Evolutionary conservation across 2,329 filamentous ascomycete genomes (phyloP).

Genomic region (Nannizziopsis barbatae): DNA sequence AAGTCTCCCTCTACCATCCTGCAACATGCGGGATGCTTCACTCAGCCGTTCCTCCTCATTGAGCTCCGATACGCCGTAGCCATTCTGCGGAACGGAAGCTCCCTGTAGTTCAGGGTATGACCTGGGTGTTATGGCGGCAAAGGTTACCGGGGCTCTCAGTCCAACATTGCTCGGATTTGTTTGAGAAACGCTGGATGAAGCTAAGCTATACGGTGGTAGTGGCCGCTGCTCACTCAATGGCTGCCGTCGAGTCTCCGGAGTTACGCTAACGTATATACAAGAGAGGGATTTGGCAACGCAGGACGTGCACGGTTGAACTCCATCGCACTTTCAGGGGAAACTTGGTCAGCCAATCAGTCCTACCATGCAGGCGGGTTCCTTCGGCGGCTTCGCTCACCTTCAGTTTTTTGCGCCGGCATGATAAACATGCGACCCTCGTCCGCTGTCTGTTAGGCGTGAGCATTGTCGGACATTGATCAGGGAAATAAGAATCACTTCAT

Average conservation of each 20-base stretch:
- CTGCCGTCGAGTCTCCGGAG: background rate
- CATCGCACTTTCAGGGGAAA: slow-evolving; percentile 5
- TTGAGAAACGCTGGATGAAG: background rate
- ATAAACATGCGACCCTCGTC: slow-evolving; percentile 6
- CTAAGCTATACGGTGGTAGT: background rate
- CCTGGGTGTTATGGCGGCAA: slow-evolving; percentile 2
- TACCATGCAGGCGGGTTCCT: too few species aligned
- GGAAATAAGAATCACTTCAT: too few species aligned
- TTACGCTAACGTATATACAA: background rate
- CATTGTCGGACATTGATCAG: background rate
- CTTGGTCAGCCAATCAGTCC: background rate
- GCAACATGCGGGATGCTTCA: slow-evolving; percentile 54
- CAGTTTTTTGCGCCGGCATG: slow-evolving; percentile 10
- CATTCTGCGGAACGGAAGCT: background rate
- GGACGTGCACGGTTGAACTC: slow-evolving; percentile 7
- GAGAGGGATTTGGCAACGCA: slow-evolving; percentile 1
- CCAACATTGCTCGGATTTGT: background rate
- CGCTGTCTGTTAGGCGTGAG: slow-evolving; percentile 4
- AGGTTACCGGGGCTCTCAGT: background rate
- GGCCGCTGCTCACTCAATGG: slow-evolving; percentile 1
- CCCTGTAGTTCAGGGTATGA: background rate
- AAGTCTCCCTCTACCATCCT: slow-evolving; percentile 45
- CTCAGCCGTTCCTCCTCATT: slow-evolving; percentile 17
- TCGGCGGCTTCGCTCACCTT: background rate
- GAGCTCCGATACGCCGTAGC: slow-evolving; percentile 7